These are phyloP conservation scores for Citrus australasica DNA, from an alignment of 345 rosid genomes.

Conservation along the genomic window DNA sequence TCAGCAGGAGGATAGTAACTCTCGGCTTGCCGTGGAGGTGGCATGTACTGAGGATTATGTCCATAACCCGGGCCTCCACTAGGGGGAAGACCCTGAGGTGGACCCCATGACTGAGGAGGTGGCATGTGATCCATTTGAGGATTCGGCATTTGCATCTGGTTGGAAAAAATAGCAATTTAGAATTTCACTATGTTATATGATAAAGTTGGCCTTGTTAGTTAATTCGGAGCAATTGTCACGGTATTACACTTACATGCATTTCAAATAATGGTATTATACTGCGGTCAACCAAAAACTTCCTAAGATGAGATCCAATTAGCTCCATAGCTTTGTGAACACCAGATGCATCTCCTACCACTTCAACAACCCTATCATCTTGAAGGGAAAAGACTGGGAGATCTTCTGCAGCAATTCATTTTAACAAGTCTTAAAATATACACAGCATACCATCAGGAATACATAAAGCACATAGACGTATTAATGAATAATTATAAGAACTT, in stretches of 20 bases:
- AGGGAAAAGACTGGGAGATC: constrained; percentile 93
- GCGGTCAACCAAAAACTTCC: constrained; percentile 97
- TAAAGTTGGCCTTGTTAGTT: background rate
- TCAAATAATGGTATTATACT: constrained; percentile 90
- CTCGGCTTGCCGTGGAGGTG: constrained; percentile 78
- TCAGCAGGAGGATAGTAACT: constrained; percentile 82
- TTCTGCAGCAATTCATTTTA: constrained; percentile 50
- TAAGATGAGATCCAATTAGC: constrained; percentile 89
- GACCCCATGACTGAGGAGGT: constrained; percentile 89
- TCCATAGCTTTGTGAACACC: constrained; percentile 91
- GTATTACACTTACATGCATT: constrained; percentile 55
- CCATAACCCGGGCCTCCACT: constrained; percentile 74
- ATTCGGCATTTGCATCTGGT: constrained; percentile 83
- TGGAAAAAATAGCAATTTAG: constrained; percentile 9
- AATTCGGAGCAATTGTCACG: background rate
- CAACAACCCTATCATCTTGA: constrained; percentile 98
- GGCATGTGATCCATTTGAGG: constrained; percentile 86
- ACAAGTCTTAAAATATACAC: background rate
- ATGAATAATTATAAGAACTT: background rate
- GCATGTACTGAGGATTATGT: constrained; percentile 76
- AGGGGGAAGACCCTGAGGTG: constrained; percentile 81
- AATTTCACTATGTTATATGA: background rate
- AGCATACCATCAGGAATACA: background rate
- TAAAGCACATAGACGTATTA: background rate
- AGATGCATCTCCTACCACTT: constrained; percentile 80